phyloP scores from a whole-genome alignment of 1,284 basidiomycete genomes.

The Heterobasidion parviporum region DNA sequence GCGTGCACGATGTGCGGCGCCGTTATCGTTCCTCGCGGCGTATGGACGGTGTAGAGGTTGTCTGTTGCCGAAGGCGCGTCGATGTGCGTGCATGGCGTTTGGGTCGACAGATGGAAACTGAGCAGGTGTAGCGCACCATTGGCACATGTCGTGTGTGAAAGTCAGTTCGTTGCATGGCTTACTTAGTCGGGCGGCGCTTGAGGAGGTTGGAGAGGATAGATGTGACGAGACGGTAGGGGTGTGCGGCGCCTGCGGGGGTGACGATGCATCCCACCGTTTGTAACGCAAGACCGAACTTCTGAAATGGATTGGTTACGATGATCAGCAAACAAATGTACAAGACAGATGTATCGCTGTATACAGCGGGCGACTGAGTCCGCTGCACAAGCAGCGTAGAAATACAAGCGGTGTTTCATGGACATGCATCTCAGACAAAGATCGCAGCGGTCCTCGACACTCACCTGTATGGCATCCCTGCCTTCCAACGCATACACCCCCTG shows the following conservation, averaged over 20 bases:
- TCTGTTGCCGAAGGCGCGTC: slow-evolving; percentile 15
- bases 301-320: not conserved
- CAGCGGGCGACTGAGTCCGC: too few species aligned
- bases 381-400: too few species aligned
- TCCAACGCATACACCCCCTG: slow-evolving; percentile 22
- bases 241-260: slow-evolving; percentile 32
- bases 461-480: slow-evolving; percentile 26
- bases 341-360: too few species aligned
- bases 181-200: slow-evolving; percentile 27
- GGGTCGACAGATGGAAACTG: slow-evolving; percentile 33
- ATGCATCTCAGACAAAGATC: too few species aligned
- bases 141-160: not conserved
- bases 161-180: slow-evolving; percentile 7
- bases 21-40: slow-evolving; percentile 44
- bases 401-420: not conserved
- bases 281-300: slow-evolving; percentile 30
- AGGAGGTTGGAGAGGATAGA: slow-evolving; percentile 30
- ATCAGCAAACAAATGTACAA: too few species aligned
- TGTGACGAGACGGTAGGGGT: slow-evolving; percentile 40
- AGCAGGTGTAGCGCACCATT: not conserved
- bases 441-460: slow-evolving; percentile 9
- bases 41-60: slow-evolving; percentile 32
- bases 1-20: slow-evolving; percentile 66
- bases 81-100: slow-evolving; percentile 32
- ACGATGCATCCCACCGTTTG: slow-evolving; percentile 29